phyloP scores from a whole-genome alignment of 257 asterid genomes.

The Cruciata laevipes region DNA sequence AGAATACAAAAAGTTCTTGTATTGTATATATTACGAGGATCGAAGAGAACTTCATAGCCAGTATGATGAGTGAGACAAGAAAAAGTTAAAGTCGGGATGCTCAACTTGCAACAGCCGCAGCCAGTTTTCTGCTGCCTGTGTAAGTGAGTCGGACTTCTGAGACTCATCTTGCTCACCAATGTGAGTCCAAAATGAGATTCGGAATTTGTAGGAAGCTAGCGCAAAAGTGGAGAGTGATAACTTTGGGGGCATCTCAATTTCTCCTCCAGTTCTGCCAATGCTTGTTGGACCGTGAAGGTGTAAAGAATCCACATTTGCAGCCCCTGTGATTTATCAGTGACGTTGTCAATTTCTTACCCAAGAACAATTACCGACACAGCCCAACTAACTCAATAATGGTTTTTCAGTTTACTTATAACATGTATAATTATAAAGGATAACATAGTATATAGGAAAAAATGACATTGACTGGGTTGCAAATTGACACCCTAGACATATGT shows the following conservation, averaged over 20 bases:
- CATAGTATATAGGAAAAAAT: too few species aligned
- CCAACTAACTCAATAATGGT: too few species aligned
- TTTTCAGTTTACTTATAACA: too few species aligned
- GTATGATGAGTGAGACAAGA: conserved; percentile 43
- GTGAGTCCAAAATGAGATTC: conserved; percentile 44
- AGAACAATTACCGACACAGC: too few species aligned
- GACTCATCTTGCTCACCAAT: conserved; percentile 31
- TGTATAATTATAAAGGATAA: too few species aligned
- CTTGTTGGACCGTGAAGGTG: conserved; percentile 26
- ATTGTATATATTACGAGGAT: not conserved
- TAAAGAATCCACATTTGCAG: conserved; percentile 14
- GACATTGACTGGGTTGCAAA: too few species aligned
- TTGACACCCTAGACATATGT: too few species aligned
- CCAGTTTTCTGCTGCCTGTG: conserved; percentile 71
- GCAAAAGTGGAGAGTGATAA: conserved; percentile 66
- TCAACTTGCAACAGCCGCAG: conserved; percentile 54
- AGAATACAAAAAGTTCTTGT: not conserved
- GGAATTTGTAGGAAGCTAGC: conserved; percentile 73
- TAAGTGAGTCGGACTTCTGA: conserved; percentile 51
- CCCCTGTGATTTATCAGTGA: conserved; percentile 7
- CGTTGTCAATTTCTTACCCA: not conserved
- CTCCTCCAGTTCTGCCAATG: conserved; percentile 21
- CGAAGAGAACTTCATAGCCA: conserved; percentile 28
- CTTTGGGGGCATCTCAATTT: conserved; percentile 29
- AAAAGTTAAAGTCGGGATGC: conserved; percentile 71